phyloP scores from a whole-genome alignment of 345 rosid species.

The Orychophragmus violaceus region DNA sequence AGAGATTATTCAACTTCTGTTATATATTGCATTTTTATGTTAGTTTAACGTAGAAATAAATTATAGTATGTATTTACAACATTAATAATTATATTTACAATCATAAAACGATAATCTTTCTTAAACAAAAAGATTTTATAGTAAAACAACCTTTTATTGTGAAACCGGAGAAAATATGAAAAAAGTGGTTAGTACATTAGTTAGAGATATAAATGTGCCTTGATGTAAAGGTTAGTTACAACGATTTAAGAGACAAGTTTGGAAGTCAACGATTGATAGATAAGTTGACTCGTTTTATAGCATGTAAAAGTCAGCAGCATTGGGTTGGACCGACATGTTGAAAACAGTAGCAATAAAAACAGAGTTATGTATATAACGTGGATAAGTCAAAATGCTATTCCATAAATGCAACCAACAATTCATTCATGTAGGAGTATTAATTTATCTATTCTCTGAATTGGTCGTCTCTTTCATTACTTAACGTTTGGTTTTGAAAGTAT shows the following conservation, averaged over 20 bases:
- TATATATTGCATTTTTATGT: background rate
- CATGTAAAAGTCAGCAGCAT: slow-evolving; percentile 11
- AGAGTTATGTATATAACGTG: background rate
- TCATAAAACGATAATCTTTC: background rate
- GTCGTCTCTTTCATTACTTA: background rate
- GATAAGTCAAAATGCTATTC: slow-evolving; percentile 14
- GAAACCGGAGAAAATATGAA: background rate
- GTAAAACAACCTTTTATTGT: background rate
- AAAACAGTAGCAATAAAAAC: background rate
- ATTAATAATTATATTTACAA: background rate
- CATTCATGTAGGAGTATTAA: background rate
- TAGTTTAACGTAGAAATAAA: background rate
- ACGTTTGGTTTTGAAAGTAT: background rate
- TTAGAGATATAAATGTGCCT: slow-evolving; percentile 11
- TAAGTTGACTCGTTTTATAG: slow-evolving; percentile 19
- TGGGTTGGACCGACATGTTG: slow-evolving; percentile 8
- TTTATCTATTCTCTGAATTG: background rate
- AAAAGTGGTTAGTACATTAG: background rate
- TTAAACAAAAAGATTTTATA: background rate
- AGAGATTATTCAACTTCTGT: background rate
- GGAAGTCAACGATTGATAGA: slow-evolving; percentile 7
- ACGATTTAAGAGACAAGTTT: background rate
- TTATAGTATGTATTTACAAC: too few species aligned
- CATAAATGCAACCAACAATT: background rate
- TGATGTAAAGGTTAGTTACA: slow-evolving; percentile 17